Conservation (phyloP, 768 basidiomycete species). For the Nidula microcarpa region DNA sequence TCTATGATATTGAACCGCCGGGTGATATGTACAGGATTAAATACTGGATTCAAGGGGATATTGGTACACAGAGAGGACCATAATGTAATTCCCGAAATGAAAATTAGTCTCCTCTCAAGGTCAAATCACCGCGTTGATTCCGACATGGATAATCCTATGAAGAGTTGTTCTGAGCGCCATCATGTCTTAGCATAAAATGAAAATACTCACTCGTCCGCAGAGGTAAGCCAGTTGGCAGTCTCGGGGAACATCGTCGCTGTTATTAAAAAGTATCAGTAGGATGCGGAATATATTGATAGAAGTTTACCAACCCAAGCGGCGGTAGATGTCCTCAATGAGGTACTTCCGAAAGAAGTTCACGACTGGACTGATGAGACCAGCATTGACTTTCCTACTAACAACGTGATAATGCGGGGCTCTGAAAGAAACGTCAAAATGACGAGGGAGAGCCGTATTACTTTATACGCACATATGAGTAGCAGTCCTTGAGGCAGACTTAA, state of each 20-base stretch:
- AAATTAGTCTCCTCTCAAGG: background rate
- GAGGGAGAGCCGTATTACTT: background rate
- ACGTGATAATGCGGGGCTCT: slow-evolving; percentile 62
- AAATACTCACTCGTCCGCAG: slow-evolving; percentile 50
- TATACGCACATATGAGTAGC: slow-evolving; percentile 56
- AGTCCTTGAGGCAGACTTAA: slow-evolving; percentile 32
- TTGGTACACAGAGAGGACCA: too few species aligned
- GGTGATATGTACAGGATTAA: too few species aligned
- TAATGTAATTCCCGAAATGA: too few species aligned
- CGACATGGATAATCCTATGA: slow-evolving; percentile 53
- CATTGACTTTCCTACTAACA: slow-evolving; percentile 33
- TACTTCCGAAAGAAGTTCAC: slow-evolving; percentile 42
- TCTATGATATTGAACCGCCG: too few species aligned
- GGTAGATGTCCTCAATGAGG: slow-evolving; percentile 63
- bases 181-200: background rate
- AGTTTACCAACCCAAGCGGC: slow-evolving; percentile 43
- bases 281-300: background rate
- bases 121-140: slow-evolving; percentile 51
- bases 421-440: background rate
- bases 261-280: slow-evolving; percentile 2
- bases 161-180: background rate
- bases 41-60: too few species aligned
- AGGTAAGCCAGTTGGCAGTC: slow-evolving; percentile 52
- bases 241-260: slow-evolving; percentile 61
- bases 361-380: slow-evolving; percentile 25